These are phyloP conservation scores for Cryptomeria japonica DNA, from an alignment of 75 land plant species.

Conservation along the genomic window DNA sequence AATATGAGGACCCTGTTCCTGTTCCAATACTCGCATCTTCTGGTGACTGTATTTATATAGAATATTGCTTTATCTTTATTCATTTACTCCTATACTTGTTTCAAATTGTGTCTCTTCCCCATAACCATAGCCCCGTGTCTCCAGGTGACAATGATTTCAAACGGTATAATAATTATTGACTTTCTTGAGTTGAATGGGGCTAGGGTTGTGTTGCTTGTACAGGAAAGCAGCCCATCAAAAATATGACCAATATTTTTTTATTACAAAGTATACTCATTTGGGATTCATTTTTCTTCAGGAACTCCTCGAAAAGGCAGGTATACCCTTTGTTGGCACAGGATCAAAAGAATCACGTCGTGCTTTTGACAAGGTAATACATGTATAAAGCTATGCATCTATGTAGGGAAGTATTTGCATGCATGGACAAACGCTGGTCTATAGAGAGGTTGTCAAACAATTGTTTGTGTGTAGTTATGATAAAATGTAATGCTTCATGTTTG, in stretches of 20 bases:
- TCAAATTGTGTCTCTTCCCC: too few relatives aligned
- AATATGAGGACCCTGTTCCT: too few relatives aligned
- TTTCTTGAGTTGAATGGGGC: not conserved
- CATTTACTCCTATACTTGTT: too few relatives aligned
- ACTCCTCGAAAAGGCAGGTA: slow-evolving; percentile 59
- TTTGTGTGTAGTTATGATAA: not conserved
- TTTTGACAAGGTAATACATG: slow-evolving; percentile 72
- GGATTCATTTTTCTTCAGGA: slow-evolving; percentile 41
- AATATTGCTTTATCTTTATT: too few relatives aligned
- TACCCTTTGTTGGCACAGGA: slow-evolving; percentile 80
- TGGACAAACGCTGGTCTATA: not conserved
- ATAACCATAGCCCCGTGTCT: too few relatives aligned
- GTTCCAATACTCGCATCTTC: too few relatives aligned
- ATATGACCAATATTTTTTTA: not conserved
- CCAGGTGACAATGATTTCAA: not conserved
- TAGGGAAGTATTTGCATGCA: not conserved
- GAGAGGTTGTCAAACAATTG: not conserved
- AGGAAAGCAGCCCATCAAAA: not conserved
- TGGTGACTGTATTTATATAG: too few relatives aligned
- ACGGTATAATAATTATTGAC: not conserved
- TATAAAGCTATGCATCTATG: not conserved
- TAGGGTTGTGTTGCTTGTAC: not conserved
- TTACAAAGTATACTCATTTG: not conserved
- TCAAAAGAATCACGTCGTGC: slow-evolving; percentile 62
- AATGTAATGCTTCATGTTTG: not conserved